Base-by-base conservation (phyloP, 164 flowering plant species). In the Sextonia rubra region DNA sequence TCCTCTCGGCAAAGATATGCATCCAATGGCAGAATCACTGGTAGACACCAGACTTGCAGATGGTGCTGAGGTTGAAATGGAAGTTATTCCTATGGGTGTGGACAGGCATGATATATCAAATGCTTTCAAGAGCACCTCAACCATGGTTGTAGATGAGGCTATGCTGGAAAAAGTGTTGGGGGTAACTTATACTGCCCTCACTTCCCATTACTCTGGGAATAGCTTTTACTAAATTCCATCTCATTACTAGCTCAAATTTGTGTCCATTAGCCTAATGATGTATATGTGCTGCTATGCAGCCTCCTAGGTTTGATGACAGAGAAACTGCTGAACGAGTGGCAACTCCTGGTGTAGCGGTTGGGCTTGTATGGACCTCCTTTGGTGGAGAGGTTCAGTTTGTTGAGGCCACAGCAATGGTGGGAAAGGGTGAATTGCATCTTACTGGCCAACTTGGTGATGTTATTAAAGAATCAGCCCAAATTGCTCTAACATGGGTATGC, bases 381-480 rank as follows among this genome's bases (percentile, higher is more conserved):
- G 99, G 99, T 71, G 99, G 98, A 52, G 97, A 93, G 78, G 99
- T 96, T 77, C 99, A 96, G 83, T 96, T 96, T 85, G 94, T 96
- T 73, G 99, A 96, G 83, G 97, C 99, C 69, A 85, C 96, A 69
- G 78, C 90, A 62, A 96, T 90, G 92, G 86, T 74, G 48, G 99
- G 99, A 68, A 96, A 87, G 87, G 99, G 99, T 60, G 96, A 93
- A 63, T 75, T 96, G 73, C 99, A 89, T 84, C 90, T 96, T 15
- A 96, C 99, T 48, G 99, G 99, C 32, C 98, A 96, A 80, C 99
- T 96, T 72, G 99, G 99, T 68, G 98, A 93, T 82, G 97, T 96
- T 60, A 96, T 93, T 61, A 96, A 96, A 80, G 98, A 96, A 83
- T 96, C 99, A 49, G 99, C 99, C 69, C 99, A 92, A 75, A 90